Base-by-base conservation (phyloP, 2,329 filamentous ascomycete species). In the Fusarium sp. region DNA sequence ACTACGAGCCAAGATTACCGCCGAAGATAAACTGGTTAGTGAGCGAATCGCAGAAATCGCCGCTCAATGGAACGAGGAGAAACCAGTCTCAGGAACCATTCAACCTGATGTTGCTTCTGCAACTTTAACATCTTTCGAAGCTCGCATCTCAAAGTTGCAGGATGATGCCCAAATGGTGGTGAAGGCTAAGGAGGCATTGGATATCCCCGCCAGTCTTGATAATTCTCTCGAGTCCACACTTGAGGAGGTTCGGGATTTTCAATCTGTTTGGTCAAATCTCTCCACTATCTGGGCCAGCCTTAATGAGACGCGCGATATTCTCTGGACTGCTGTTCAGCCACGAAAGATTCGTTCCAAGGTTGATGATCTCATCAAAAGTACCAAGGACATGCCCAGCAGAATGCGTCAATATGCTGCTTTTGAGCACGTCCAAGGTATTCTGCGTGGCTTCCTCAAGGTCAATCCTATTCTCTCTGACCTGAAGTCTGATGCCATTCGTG, bases 401-500 rank as follows among this genome's bases (percentile, higher is more conserved):
- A 98, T 99, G 95, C 90, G 96, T 63, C 96, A 99, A 76, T 99
- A 99, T 78, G 95, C 96, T 72, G 96, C 96, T n/a, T 99, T 99
- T 77, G 96, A 99, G 79, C 95, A 99, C 75, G 94, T 99, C 39
- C 96, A 99, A 77, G 93, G 89, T 67, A 92, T 96, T 30, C 87
- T 99, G 40, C 92, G 94, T 44, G 90, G 94, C 65, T 87, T 97
- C 48, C 85, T 97, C 67, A 98, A 97, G 78, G 93, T 97, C 72
- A 99, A 98, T 75, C 85, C 90, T 13, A 85, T 97, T 33, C 85
- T 99, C 5, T 88, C 90, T 6, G 96, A 99, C 68, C 85, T 99
- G 78, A 97, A 97, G 77, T 97, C 95, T 1, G 96, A 99, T 79
- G 95, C 96, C 17, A 94, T 99, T 60, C 91, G 94, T 45, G 96